Percentiles rank a stretch among this genome's conserved stretches.
These are phyloP conservation scores for Straminergon stramineum DNA, from an alignment of 225 moss, liverwort and hornwort genomes.

Conservation along the genomic window DNA sequence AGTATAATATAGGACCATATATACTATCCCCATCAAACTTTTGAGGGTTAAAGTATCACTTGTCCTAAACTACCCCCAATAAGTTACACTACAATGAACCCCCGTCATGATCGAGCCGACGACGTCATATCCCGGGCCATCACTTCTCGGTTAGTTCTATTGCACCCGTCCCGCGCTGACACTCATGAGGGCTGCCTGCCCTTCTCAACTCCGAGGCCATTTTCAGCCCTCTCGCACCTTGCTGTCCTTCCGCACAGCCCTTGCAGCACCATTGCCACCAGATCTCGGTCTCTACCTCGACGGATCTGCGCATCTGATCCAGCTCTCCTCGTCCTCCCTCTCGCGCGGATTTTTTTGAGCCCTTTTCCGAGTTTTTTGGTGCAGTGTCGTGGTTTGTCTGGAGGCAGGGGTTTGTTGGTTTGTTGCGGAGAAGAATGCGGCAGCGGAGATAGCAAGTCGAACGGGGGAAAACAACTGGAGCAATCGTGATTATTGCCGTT, in stretches of 20 bases:
- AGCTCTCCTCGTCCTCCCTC: neutral
- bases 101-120: neutral
- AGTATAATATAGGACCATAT: neutral
- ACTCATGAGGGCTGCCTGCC: neutral
- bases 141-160: neutral
- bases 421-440: constrained; percentile 29
- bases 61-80: no score
- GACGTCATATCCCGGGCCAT: neutral
- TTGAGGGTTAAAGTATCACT: neutral
- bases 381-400: neutral
- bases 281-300: constrained; percentile 1
- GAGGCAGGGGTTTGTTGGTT: neutral
- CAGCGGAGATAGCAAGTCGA: constrained; percentile 20
- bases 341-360: neutral
- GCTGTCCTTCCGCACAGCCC: neutral
- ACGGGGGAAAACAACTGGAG: neutral
- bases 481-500: constrained; percentile 21
- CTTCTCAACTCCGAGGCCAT: neutral
- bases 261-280: neutral
- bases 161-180: neutral
- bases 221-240: neutral
- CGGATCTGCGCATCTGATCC: neutral
- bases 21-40: neutral
- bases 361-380: neutral
- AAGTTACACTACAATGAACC: neutral